These are phyloP conservation scores for Vitis hybrid DNA, from an alignment of 177 flowering plant species.

Conservation along the genomic window DNA sequence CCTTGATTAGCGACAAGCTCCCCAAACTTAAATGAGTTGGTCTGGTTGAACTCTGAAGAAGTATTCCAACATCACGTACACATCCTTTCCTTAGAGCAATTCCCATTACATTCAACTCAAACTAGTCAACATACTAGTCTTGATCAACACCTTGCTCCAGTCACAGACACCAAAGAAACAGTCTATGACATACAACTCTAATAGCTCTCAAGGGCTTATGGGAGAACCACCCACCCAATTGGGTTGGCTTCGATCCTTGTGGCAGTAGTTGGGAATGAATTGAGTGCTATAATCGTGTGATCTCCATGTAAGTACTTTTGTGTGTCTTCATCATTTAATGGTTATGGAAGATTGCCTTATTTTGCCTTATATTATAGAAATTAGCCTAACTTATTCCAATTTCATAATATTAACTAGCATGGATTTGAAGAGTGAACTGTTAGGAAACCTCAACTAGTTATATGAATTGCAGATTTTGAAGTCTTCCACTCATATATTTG, in stretches of 20 bases:
- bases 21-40: no score
- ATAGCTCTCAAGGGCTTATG: constrained; percentile 7
- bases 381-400: neutral
- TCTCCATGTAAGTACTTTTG: constrained; percentile 10
- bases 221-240: constrained; percentile 15
- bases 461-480: constrained; percentile 45
- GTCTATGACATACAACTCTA: neutral
- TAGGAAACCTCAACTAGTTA: constrained; percentile 34
- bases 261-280: constrained; percentile 17
- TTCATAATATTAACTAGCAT: constrained; percentile 44
- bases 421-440: constrained; percentile 38
- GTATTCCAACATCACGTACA: no score
- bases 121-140: no score
- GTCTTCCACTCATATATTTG: constrained; percentile 14
- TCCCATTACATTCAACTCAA: no score
- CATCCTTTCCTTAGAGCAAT: no score
- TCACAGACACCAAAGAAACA: no score
- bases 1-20: no score
- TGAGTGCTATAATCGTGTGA: neutral
- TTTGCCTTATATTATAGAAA: no score
- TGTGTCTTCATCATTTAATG: neutral
- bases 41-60: no score
- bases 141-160: no score
- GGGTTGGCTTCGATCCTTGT: constrained; percentile 10
- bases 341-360: no score